Percentiles rank a stretch among this genome's conserved stretches.
phyloP scores from a whole-genome alignment of 495 filamentous ascomycete species.

The Penicillium paxilli region DNA sequence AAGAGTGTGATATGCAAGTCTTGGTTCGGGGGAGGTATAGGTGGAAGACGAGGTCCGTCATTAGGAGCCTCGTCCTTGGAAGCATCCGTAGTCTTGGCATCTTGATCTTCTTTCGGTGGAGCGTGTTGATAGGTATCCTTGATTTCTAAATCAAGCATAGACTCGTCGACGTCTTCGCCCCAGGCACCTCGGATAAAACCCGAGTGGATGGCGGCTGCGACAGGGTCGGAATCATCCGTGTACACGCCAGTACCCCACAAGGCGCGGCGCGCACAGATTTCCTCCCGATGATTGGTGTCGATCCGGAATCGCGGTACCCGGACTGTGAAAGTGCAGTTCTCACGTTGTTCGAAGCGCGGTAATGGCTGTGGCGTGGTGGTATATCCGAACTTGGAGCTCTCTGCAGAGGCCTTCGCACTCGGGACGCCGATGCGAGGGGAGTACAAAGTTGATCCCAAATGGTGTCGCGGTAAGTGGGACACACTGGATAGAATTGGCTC shows the following conservation, averaged over 20 bases:
- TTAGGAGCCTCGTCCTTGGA: conserved; percentile 16
- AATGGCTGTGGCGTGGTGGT: conserved; percentile 71
- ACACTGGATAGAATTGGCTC: conserved; percentile 69
- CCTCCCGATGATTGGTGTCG: conserved; percentile 63
- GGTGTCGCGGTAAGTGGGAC: conserved; percentile 67
- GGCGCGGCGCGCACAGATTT: conserved; percentile 74
- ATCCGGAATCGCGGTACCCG: conserved; percentile 82
- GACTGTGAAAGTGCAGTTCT: conserved; percentile 88
- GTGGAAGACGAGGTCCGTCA: conserved; percentile 38
- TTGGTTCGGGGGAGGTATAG: conserved; percentile 50
- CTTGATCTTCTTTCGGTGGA: conserved; percentile 26
- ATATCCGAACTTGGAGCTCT: conserved; percentile 63
- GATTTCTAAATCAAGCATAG: conserved; percentile 65
- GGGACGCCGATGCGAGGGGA: conserved; percentile 49
- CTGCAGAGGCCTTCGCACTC: conserved; percentile 43
- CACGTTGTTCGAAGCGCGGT: conserved; percentile 75
- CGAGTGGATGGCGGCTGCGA: conserved; percentile 90
- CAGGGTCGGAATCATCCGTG: conserved; percentile 91
- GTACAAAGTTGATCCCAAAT: conserved; percentile 74
- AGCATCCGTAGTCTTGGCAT: conserved; percentile 1
- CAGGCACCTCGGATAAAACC: conserved; percentile 91
- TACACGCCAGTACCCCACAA: conserved; percentile 94
- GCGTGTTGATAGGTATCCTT: conserved; percentile 43
- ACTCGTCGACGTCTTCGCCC: conserved; percentile 69
- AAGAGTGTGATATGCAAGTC: conserved; percentile 85